Evolutionary conservation across 176 grass and related monocot species (phyloP), one percentile per base, ranked within the genome.

Genomic region (Oryza australiensis): DNA sequence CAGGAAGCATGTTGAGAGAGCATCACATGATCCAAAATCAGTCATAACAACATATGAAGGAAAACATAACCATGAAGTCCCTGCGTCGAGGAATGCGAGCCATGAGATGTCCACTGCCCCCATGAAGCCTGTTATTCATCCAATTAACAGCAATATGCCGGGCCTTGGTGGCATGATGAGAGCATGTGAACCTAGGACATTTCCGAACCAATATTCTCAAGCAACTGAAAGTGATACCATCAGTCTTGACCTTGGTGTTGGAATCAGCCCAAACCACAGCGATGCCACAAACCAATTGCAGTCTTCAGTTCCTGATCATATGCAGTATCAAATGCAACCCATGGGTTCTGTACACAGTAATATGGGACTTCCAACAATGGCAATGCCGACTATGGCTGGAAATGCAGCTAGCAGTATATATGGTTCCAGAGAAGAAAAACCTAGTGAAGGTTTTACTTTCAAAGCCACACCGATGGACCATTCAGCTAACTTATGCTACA

Each of bases 31-130:
- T 86, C 96, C 93, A 10, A 99, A 96, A 87, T 94, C 97, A 65
- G 97, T 99, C 70, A 99, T 99, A 74, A 99, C 97, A 43, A 99
- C 97, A 15, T 99, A 99, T 45, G 97, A 99, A 85, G 97, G 97
- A 46, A 99, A 99, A 74, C 97, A 99, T 84, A 99, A 99, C 80
- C 97, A 99, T 85, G 97, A 96, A 83, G 97, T 96, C 43, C 97
- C 97, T 76, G 94, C 91, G 75, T 88, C 93, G 51, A 92, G 89
- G 85, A 94, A 90, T 76, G 83, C 87, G 55, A 87, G 60, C 48
- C 89, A 94, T 43, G 93, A 92, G 59, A 76, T 82, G 67, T 80
- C 93, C 5, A 18, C 74, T 24, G 67, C 82, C 73, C 70, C 74
- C 53, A 37, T 88, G 62, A 86, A 89, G 86, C 72, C 80, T 29